phyloP scores from a whole-genome alignment of 805 yeast genomes.

The Zygoascus bituminiphila region DNA sequence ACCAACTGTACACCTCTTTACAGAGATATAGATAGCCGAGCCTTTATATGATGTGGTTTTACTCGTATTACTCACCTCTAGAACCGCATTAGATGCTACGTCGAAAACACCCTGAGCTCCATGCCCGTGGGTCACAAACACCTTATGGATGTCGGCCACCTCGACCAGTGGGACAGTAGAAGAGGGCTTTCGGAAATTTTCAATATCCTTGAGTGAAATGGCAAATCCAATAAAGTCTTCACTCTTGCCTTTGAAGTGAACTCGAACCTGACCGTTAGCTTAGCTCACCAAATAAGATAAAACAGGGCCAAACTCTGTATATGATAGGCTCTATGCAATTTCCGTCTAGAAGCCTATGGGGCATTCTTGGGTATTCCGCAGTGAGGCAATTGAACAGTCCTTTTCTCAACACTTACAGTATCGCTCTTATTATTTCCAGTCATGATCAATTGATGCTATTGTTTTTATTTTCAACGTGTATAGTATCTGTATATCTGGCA shows the following conservation, averaged over 20 bases:
- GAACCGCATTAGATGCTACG: conserved; percentile 47
- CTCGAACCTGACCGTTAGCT: conserved; percentile 31
- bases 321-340: background rate
- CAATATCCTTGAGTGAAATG: conserved; percentile 42
- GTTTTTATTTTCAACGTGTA: too few relatives aligned
- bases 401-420: too few relatives aligned
- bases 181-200: conserved; percentile 40
- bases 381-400: too few relatives aligned
- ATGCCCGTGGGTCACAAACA: conserved; percentile 30
- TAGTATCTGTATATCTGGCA: too few relatives aligned
- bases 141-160: conserved; percentile 54
- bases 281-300: background rate
- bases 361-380: too few relatives aligned
- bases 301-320: background rate
- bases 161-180: conserved; percentile 49
- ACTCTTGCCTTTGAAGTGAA: conserved; percentile 48
- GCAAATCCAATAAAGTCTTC: conserved; percentile 60
- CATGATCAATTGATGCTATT: too few relatives aligned
- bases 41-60: too few relatives aligned
- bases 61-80: conserved; percentile 3
- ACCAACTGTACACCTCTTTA: background rate
- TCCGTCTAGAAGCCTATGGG: too few relatives aligned
- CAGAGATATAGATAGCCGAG: too few relatives aligned
- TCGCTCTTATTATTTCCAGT: too few relatives aligned
- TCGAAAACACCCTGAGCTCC: conserved; percentile 56